Conservation (phyloP, 176 grass and related monocot genomes). For the Raddia distichophylla region DNA sequence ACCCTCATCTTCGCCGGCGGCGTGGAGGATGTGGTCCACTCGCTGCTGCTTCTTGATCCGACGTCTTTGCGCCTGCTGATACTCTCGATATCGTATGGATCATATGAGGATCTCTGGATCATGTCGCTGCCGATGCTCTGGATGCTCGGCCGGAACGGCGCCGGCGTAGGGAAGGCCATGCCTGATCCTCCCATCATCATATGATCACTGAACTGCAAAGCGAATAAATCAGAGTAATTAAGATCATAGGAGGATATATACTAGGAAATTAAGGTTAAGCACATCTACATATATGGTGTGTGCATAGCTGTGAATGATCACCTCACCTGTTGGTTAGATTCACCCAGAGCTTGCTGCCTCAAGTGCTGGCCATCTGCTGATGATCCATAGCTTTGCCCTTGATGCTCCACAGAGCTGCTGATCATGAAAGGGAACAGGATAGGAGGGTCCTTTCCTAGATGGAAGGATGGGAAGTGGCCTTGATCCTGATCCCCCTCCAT, state of each 20-base stretch:
- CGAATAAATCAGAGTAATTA: slow-evolving; percentile 5
- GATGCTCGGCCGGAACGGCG: slow-evolving; percentile 39
- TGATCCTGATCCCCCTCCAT: slow-evolving; percentile 75
- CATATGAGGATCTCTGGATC: slow-evolving; percentile 50
- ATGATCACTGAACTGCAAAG: slow-evolving; percentile 59
- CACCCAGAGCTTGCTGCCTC: slow-evolving; percentile 42
- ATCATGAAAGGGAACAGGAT: slow-evolving; percentile 72
- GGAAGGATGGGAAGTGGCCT: slow-evolving; percentile 55
- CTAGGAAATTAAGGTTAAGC: slow-evolving; percentile 2
- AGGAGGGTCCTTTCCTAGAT: slow-evolving; percentile 56
- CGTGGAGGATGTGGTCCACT: slow-evolving; percentile 52
- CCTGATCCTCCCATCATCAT: slow-evolving; percentile 53
- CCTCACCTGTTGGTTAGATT: slow-evolving; percentile 52
- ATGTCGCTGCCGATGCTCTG: slow-evolving; percentile 56
- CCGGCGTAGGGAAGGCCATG: slow-evolving; percentile 4
- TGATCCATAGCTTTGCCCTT: slow-evolving; percentile 44
- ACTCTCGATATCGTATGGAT: slow-evolving; percentile 39
- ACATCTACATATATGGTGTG: neutral
- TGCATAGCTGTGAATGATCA: slow-evolving; percentile 31
- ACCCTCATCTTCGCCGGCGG: slow-evolving; percentile 69
- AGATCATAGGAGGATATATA: neutral
- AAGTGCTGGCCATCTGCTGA: slow-evolving; percentile 36
- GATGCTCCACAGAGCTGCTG: slow-evolving; percentile 39
- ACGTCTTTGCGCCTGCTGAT: slow-evolving; percentile 6
- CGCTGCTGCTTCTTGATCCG: neutral